phyloP scores from a whole-genome alignment of 345 rosid species.

The Citrus maxima region DNA sequence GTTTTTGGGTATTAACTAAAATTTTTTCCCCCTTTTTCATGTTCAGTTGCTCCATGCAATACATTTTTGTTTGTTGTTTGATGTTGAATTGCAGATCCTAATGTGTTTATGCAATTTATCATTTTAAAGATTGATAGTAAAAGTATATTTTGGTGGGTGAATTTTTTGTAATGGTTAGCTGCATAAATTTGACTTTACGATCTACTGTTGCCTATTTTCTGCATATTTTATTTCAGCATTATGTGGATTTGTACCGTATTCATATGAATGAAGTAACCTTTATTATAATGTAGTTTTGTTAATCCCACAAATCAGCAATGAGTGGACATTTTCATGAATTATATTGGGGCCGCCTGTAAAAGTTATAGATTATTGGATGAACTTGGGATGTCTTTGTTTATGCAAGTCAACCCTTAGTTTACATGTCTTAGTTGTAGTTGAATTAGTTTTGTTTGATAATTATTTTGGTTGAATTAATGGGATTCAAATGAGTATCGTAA shows the following conservation, averaged over 20 bases:
- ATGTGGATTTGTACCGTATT: neutral
- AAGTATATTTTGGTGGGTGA: slow-evolving; percentile 14
- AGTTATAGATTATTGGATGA: slow-evolving; percentile 10
- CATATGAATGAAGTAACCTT: slow-evolving; percentile 6
- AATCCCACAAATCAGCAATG: neutral
- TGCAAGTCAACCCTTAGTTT: slow-evolving; percentile 20
- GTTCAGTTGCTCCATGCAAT: neutral
- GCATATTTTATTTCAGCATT: slow-evolving; percentile 7
- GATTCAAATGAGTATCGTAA: slow-evolving; percentile 4
- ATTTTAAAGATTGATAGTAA: neutral
- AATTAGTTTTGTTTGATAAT: slow-evolving; percentile 1
- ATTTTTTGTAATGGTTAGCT: slow-evolving; percentile 19
- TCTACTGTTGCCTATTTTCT: slow-evolving; percentile 5
- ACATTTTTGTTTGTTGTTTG: neutral
- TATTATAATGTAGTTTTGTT: slow-evolving; percentile 13
- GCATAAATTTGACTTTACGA: slow-evolving; percentile 15
- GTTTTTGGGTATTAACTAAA: neutral
- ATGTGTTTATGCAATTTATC: slow-evolving; percentile 2
- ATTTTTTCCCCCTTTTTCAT: neutral
- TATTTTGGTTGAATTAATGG: slow-evolving; percentile 1
- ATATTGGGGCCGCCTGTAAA: slow-evolving; percentile 5
- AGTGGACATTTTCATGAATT: neutral
- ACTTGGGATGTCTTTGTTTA: slow-evolving; percentile 19
- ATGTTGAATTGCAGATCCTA: slow-evolving; percentile 17
- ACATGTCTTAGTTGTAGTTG: neutral